phyloP scores from a whole-genome alignment of 73 alveolate species.

The Stentor roeselii region DNA sequence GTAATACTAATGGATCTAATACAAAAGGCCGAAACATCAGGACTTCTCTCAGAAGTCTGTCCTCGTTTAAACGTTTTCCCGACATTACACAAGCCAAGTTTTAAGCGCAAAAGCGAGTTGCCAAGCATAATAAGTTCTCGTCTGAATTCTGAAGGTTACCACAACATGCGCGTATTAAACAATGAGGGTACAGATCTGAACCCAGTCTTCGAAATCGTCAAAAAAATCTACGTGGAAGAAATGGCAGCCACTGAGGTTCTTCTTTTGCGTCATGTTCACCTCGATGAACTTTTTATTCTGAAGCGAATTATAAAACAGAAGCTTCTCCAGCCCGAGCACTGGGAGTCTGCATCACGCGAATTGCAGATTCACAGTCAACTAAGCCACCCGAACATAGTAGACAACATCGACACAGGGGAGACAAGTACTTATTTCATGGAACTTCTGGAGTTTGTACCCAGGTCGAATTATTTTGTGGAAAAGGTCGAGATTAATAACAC shows the following conservation, averaged over 20 bases:
- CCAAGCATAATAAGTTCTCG: background rate
- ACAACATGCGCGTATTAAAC: background rate
- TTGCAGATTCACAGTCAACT: slow-evolving; percentile 51
- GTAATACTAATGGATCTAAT: background rate
- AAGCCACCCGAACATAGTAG: slow-evolving; percentile 45
- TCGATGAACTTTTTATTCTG: background rate
- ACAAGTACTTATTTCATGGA: slow-evolving; percentile 33
- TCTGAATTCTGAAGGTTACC: background rate
- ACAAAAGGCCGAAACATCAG: background rate
- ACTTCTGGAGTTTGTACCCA: slow-evolving; percentile 48
- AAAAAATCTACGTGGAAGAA: background rate
- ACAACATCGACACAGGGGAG: slow-evolving; percentile 51
- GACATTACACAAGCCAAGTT: background rate
- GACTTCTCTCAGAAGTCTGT: background rate
- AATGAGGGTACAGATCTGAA: background rate
- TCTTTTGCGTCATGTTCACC: background rate
- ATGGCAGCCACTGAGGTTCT: background rate
- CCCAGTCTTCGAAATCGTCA: background rate
- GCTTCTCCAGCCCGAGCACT: background rate
- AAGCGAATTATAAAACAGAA: background rate
- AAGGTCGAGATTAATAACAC: slow-evolving; percentile 33
- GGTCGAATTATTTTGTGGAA: slow-evolving; percentile 40
- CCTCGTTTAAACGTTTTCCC: background rate
- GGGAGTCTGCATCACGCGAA: slow-evolving; percentile 35
- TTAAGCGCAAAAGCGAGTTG: background rate